Evolutionary conservation across 2,329 filamentous ascomycete species (phyloP), one percentile per base, ranked within the genome.

Genomic region (Teratosphaeriaceae sp.): DNA sequence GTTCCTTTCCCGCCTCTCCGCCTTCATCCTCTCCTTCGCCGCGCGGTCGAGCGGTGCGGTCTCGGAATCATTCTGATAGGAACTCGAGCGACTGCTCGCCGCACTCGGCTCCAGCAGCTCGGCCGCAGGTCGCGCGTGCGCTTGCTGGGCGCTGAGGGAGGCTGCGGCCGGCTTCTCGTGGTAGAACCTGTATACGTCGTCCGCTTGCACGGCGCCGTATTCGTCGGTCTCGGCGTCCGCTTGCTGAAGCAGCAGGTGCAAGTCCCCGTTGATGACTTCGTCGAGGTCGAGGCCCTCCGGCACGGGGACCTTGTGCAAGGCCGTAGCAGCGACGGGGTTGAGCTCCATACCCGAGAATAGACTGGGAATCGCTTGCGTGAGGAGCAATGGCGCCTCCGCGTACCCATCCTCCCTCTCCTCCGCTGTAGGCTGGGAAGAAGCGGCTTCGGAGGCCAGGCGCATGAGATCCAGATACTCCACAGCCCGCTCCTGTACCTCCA

Each of bases 401-500:
- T 88, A 89, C 13, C 83, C 81, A 20, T 16, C 79, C n/a, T n/a
- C n/a, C 7, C 79, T 73, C 0, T 50, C 43, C 0, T 49, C 43
- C 7, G 63, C 61, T 18, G 76, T 68, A 9, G 77, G 73, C 48
- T 89, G 84, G 1, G 74, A 80, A 7, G 80, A 76, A 2, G 79
- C 78, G 12, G 90, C 88, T 67, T 98, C 92, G 1, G 82, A 80
- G 2, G 87, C 88, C 34, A 98, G 73, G 45, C 88, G 88, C 57
- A 97, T 78, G 11, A 97, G 73, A 61, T 98, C 92, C 0, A 88
- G 76, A 55, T 95, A 94, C 60, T 96, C 89, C 1, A 96, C 89
- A 2, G 89, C 84, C 44, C 92, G 80, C 64, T 97, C 92, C 65
- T 98, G 92, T 3, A 98, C 88, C 61, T 98, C 92, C 1, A 98